These are phyloP conservation scores for Podospora didyma DNA, from an alignment of 495 filamentous ascomycete species.

Conservation along the genomic window DNA sequence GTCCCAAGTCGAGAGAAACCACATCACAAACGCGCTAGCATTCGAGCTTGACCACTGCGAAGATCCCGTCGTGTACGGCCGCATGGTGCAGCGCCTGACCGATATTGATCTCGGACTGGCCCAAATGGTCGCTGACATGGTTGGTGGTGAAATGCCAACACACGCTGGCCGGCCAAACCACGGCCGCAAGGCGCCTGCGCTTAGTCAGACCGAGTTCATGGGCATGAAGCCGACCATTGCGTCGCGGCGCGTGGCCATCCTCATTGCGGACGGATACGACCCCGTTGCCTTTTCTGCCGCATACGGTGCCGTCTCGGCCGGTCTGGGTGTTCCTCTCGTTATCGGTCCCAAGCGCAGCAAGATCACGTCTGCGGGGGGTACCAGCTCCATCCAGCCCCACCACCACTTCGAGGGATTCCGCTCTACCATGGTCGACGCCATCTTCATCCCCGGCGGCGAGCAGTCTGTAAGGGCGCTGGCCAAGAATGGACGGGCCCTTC, in stretches of 20 bases:
- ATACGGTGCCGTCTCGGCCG: constrained; percentile 56
- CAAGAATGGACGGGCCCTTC: constrained; percentile 71
- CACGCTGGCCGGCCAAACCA: constrained; percentile 56
- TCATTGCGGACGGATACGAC: constrained; percentile 82
- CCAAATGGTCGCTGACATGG: constrained; percentile 61
- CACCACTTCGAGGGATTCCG: constrained; percentile 81
- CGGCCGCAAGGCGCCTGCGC: constrained; percentile 57
- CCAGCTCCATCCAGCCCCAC: constrained; percentile 61
- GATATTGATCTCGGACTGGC: constrained; percentile 73
- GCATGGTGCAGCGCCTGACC: constrained; percentile 64
- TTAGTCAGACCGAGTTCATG: constrained; percentile 67
- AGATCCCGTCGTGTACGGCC: constrained; percentile 73
- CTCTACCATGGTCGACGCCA: constrained; percentile 80
- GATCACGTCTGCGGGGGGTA: constrained; percentile 55
- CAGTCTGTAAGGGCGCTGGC: constrained; percentile 55
- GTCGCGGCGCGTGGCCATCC: constrained; percentile 69
- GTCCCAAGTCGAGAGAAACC: constrained; percentile 62
- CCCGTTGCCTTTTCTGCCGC: constrained; percentile 58
- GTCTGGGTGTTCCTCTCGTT: constrained; percentile 64
- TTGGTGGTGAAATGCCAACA: constrained; percentile 59
- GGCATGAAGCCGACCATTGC: constrained; percentile 61
- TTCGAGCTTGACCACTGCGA: constrained; percentile 93
- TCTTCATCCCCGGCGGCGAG: constrained; percentile 74
- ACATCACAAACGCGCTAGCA: constrained; percentile 64
- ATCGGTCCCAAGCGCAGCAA: constrained; percentile 61